Conservation (phyloP, 768 basidiomycete species). For the Tricholoma sp. region DNA sequence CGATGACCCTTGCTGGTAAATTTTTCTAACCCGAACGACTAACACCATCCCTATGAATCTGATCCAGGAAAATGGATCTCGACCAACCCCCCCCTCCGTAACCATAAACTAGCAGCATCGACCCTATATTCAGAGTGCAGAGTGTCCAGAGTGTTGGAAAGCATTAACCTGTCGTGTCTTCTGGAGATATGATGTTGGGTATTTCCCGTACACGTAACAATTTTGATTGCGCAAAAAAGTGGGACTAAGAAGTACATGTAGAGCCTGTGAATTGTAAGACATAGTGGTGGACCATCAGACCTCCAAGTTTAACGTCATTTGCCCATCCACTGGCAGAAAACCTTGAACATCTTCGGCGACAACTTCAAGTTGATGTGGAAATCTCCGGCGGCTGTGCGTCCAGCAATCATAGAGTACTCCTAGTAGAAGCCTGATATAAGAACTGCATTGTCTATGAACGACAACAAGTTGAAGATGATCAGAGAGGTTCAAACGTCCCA, state of each 20-base stretch:
- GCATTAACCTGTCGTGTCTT: constrained; percentile 11
- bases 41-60: too few relatives aligned
- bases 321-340: too few relatives aligned
- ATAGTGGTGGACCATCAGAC: constrained; percentile 2
- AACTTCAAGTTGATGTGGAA: background rate
- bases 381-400: background rate
- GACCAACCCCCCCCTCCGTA: too few relatives aligned
- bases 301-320: too few relatives aligned
- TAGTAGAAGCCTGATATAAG: too few relatives aligned
- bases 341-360: background rate
- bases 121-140: too few relatives aligned
- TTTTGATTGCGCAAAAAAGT: background rate
- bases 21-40: too few relatives aligned
- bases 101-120: constrained; percentile 10
- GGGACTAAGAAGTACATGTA: constrained; percentile 9
- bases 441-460: too few relatives aligned
- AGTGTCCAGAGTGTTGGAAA: background rate
- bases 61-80: too few relatives aligned
- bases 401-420: too few relatives aligned
- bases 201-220: constrained; percentile 8
- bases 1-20: too few relatives aligned
- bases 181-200: constrained; percentile 11
- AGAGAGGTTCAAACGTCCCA: background rate
- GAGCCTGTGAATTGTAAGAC: constrained; percentile 10
- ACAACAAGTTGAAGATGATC: background rate